Base-by-base conservation (phyloP, 345 rosid genomes). In the Salix dunnii region DNA sequence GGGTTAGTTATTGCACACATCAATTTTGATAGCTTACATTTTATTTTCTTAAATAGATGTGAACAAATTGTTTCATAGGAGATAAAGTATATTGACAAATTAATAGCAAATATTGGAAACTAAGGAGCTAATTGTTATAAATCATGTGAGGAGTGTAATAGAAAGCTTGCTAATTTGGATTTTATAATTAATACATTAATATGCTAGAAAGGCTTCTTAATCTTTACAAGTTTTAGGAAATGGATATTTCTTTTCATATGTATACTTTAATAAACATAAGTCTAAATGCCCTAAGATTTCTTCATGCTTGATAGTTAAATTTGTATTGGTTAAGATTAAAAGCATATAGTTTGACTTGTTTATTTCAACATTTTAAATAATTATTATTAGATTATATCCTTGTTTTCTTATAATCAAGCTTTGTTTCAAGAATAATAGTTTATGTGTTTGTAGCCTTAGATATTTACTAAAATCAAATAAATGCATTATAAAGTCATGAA, bases 391-490 rank as follows among this genome's bases (percentile, higher is more conserved):
- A 14, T 3, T 3, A 70, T 36, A 27, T 40, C 75, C n/a, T 46
- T 6, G 35, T 12, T 68, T 67, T 18, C 14, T 13, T 17, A 8
- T 25, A 61, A 5, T 8, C 4, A 5, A 2, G 11, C 33, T 58
- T 61, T 81, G 20, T 11, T 20, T 16, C 8, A 7, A 33, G 63
- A 67, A 65, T 72, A 42, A 66, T 81, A 46, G 2, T 5, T 6
- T 5, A 71, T 68, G 17, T 76, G 38, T 77, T 80, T 83, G 79
- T 84, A 95, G 99, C 99, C 99, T 76, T 95, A 98, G 99, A 81
- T 95, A 88, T 95, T 91, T 78, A 95, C 97, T 81, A 98, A 95
- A 88, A 91, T 93, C 79, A 95, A 91, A 83, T 96, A 95, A 81
- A 87, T 98, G 76, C 93, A 90, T 76, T 95, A 98, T 98, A 98